phyloP scores from a whole-genome alignment of 495 filamentous ascomycete genomes.

The Daldinia decipiens region DNA sequence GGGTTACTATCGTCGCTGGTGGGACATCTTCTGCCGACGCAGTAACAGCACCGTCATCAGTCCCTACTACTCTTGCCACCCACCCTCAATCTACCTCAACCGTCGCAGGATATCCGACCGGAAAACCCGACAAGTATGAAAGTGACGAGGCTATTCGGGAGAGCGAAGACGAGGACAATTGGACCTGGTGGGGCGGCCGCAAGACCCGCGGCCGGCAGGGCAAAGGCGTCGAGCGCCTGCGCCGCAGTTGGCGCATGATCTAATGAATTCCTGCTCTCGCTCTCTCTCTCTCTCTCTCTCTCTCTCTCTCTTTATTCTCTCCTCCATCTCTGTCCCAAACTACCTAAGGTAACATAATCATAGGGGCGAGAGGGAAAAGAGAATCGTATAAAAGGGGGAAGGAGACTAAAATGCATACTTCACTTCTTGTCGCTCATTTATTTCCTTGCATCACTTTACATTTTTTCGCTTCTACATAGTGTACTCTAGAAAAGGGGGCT shows the following conservation, averaged over 20 bases:
- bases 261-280: not conserved
- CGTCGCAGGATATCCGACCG: constrained; percentile 24
- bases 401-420: constrained; percentile 31
- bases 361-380: not conserved
- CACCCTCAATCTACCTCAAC: constrained; percentile 13
- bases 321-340: not conserved
- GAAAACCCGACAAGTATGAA: not conserved
- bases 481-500: not conserved
- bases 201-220: constrained; percentile 5
- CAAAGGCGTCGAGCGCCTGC: constrained; percentile 18
- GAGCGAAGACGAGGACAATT: constrained; percentile 4
- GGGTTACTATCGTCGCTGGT: not conserved
- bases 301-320: not conserved
- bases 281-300: not conserved
- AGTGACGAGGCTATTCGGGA: not conserved
- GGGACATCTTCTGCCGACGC: constrained; percentile 21
- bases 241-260: constrained; percentile 31
- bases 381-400: constrained; percentile 32
- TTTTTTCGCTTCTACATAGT: constrained; percentile 20
- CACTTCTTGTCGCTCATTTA: constrained; percentile 39
- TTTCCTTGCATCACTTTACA: constrained; percentile 5
- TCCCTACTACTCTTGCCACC: constrained; percentile 27
- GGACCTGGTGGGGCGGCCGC: constrained; percentile 20
- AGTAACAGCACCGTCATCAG: constrained; percentile 21
- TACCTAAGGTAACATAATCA: no score